Conservation (phyloP, 306 rosid species). For the Quercus dentata region DNA sequence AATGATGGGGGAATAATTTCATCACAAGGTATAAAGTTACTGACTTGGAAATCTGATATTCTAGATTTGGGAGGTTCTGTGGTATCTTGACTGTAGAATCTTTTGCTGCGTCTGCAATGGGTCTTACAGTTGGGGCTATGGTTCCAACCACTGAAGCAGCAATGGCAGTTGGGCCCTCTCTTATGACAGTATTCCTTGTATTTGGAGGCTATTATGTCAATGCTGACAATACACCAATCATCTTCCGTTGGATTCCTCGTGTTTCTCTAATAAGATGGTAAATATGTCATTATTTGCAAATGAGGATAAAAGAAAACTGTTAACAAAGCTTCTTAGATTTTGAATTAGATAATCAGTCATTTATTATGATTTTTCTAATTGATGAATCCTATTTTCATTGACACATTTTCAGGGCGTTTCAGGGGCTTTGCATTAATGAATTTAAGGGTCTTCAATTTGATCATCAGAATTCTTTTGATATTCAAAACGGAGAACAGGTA, state of each 20-base stretch:
- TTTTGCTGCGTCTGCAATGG: slow-evolving; percentile 98
- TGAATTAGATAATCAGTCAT: background rate
- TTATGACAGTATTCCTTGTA: slow-evolving; percentile 86
- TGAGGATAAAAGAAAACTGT: background rate
- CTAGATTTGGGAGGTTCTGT: slow-evolving; percentile 87
- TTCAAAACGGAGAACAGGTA: slow-evolving; percentile 95
- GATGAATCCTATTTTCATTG: slow-evolving; percentile 17
- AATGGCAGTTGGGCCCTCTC: slow-evolving; percentile 92
- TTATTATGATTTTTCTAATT: slow-evolving; percentile 4
- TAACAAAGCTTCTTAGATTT: background rate
- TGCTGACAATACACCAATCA: slow-evolving; percentile 80
- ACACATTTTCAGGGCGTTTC: slow-evolving; percentile 80
- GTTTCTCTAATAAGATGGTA: slow-evolving; percentile 92
- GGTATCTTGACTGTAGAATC: slow-evolving; percentile 82
- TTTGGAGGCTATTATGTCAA: slow-evolving; percentile 95
- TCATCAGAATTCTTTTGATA: slow-evolving; percentile 72
- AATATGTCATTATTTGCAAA: slow-evolving; percentile 19
- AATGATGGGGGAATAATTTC: background rate
- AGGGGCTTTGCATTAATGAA: slow-evolving; percentile 91
- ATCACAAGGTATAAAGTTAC: slow-evolving; percentile 6
- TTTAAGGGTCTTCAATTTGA: slow-evolving; percentile 85
- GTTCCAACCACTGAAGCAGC: slow-evolving; percentile 96
- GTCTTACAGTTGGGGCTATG: slow-evolving; percentile 95
- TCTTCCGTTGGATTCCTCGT: slow-evolving; percentile 94
- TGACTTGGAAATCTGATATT: slow-evolving; percentile 27